phyloP scores from a whole-genome alignment of 2,329 filamentous ascomycete species.

The Talaromyces piceae region DNA sequence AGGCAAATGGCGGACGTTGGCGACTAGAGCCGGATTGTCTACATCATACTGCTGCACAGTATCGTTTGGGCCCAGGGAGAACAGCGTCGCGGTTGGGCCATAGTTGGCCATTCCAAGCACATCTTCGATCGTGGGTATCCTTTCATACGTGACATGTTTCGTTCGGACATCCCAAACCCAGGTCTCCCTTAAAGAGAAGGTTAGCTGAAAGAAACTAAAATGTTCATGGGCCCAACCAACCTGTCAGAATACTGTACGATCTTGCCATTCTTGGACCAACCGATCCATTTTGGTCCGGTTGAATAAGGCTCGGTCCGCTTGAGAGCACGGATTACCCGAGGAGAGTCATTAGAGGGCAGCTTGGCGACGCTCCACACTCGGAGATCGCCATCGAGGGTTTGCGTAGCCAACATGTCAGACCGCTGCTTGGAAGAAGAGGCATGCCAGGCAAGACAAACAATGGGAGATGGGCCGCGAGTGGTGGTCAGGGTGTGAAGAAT shows the following conservation, averaged over 20 bases:
- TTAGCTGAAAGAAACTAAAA: neutral
- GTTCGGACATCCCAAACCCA: conserved; percentile 95
- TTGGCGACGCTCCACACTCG: conserved; percentile 97
- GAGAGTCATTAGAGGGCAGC: conserved; percentile 60
- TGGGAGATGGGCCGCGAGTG: conserved; percentile 73
- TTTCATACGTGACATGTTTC: conserved; percentile 89
- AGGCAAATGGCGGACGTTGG: conserved; percentile 79
- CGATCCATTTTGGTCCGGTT: conserved; percentile 85
- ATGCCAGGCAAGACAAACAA: conserved; percentile 87
- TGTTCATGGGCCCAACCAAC: conserved; percentile 48
- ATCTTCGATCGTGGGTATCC: conserved; percentile 75
- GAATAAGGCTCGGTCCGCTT: conserved; percentile 64
- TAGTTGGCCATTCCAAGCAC: conserved; percentile 79
- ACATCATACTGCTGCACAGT: conserved; percentile 94
- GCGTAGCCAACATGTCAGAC: conserved; percentile 93
- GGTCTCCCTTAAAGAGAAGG: conserved; percentile 60
- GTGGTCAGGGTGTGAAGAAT: conserved; percentile 90
- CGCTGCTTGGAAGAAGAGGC: conserved; percentile 93
- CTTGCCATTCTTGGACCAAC: conserved; percentile 95
- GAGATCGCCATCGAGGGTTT: conserved; percentile 84
- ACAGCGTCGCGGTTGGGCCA: conserved; percentile 82
- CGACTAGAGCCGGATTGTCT: conserved; percentile 75
- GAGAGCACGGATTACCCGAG: conserved; percentile 81
- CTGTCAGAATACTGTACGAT: conserved; percentile 87
- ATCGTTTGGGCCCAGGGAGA: conserved; percentile 80